Evolutionary conservation across 768 basidiomycete genomes (phyloP).

Genomic region (Suillus tomentosus): DNA sequence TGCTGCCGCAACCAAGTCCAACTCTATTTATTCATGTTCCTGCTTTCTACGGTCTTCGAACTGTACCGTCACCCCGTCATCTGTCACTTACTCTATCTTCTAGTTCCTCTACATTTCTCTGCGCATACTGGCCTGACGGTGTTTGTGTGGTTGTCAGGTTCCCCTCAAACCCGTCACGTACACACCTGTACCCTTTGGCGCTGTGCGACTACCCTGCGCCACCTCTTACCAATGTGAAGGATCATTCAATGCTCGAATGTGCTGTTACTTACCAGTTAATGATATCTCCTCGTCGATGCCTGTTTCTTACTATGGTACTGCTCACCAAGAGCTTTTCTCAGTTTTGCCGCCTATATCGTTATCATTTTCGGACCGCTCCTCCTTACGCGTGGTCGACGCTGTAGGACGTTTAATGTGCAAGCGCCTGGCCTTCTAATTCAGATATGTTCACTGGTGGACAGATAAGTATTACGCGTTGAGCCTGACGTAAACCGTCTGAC

Average conservation of each 20-base stretch:
- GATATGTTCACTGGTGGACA: neutral
- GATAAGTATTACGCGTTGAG: neutral
- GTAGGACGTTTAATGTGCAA: neutral
- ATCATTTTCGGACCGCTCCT: neutral
- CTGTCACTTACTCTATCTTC: constrained; percentile 27
- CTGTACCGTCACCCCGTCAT: constrained; percentile 24
- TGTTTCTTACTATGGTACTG: constrained; percentile 6
- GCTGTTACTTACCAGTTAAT: constrained; percentile 32
- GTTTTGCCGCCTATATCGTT: neutral
- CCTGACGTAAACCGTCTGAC: neutral
- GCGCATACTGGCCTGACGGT: constrained; percentile 24
- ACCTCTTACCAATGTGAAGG: constrained; percentile 21
- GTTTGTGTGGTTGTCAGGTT: constrained; percentile 26
- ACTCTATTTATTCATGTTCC: constrained; percentile 15
- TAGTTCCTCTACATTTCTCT: constrained; percentile 4
- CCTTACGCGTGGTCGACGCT: neutral
- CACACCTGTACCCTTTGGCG: constrained; percentile 6
- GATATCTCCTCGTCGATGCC: constrained; percentile 40
- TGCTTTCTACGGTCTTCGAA: constrained; percentile 14
- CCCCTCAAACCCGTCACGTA: constrained; percentile 27
- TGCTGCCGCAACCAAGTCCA: constrained; percentile 29
- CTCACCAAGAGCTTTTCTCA: neutral
- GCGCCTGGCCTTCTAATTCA: neutral
- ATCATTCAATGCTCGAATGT: constrained; percentile 19
- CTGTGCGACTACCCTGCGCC: constrained; percentile 17